These are phyloP conservation scores for Dioscorea alata DNA, from an alignment of 106 monocot genomes.

Conservation along the genomic window DNA sequence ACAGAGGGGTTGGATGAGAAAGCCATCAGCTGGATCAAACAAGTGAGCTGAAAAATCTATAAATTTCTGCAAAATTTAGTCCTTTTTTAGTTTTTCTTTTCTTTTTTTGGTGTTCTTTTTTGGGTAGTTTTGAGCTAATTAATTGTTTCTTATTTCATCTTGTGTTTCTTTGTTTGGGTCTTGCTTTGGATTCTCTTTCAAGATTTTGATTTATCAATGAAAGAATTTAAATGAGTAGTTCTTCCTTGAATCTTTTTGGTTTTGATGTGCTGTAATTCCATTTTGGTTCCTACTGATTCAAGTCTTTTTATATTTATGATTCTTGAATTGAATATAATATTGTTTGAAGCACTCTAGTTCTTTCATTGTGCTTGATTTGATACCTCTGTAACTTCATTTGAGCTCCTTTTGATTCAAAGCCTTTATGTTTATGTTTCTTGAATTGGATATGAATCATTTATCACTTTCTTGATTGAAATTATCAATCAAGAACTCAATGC, in stretches of 20 bases:
- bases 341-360: background rate
- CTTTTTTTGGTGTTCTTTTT: no score
- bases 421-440: no score
- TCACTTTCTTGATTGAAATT: background rate
- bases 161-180: background rate
- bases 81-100: background rate
- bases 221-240: background rate
- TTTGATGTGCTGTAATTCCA: background rate
- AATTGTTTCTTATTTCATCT: background rate
- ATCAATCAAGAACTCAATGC: background rate
- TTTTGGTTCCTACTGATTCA: background rate
- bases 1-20: constrained; percentile 90
- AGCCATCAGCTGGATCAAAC: constrained; percentile 84
- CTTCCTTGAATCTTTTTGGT: background rate
- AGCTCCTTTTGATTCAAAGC: background rate
- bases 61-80: background rate
- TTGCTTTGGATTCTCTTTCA: background rate
- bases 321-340: no score
- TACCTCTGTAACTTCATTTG: background rate
- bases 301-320: no score
- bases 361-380: background rate
- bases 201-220: background rate
- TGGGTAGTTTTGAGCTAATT: background rate
- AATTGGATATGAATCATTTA: no score
- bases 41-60: constrained; percentile 19